These are phyloP conservation scores for Chaetomium fimeti DNA, from an alignment of 495 filamentous ascomycete genomes.

Conservation along the genomic window DNA sequence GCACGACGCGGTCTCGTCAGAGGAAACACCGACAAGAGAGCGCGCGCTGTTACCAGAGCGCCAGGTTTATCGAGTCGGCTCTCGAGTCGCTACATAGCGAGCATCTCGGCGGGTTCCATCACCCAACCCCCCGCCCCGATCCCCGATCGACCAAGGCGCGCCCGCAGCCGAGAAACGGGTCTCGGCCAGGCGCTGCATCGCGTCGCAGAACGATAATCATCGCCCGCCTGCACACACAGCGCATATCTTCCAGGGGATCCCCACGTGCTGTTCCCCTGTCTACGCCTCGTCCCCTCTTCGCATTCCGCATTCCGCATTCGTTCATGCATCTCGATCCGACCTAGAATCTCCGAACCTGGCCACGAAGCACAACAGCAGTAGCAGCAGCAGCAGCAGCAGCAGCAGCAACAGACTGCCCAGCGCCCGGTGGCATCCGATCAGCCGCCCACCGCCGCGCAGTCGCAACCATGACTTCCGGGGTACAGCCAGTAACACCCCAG, in stretches of 20 bases:
- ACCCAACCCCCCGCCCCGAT: constrained; percentile 3
- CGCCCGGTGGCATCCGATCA: constrained; percentile 25
- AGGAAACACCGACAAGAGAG: neutral
- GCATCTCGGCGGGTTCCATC: neutral
- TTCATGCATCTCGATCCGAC: constrained; percentile 16
- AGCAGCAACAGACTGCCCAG: constrained; percentile 15
- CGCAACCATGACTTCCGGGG: constrained; percentile 39
- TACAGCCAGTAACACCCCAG: constrained; percentile 22
- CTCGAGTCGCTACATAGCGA: neutral
- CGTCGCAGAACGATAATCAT: constrained; percentile 25
- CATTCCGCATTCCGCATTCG: constrained; percentile 7
- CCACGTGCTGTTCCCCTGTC: neutral
- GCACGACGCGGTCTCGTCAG: constrained; percentile 21
- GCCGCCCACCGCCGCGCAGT: constrained; percentile 27
- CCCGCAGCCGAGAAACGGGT: constrained; percentile 11
- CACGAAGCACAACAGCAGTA: constrained; percentile 10
- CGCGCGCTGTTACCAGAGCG: neutral
- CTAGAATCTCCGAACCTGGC: constrained; percentile 20
- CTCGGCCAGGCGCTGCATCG: constrained; percentile 18
- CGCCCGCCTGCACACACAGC: constrained; percentile 17
- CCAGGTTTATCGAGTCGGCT: neutral
- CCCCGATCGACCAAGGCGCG: constrained; percentile 20
- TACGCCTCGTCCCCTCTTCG: neutral
- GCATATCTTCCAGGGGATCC: neutral
- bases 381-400: too few species aligned